Percentiles rank a stretch among this genome's conserved stretches.
These are phyloP conservation scores for Naganishia friedmannii DNA, from an alignment of 768 basidiomycete genomes.

Conservation along the genomic window DNA sequence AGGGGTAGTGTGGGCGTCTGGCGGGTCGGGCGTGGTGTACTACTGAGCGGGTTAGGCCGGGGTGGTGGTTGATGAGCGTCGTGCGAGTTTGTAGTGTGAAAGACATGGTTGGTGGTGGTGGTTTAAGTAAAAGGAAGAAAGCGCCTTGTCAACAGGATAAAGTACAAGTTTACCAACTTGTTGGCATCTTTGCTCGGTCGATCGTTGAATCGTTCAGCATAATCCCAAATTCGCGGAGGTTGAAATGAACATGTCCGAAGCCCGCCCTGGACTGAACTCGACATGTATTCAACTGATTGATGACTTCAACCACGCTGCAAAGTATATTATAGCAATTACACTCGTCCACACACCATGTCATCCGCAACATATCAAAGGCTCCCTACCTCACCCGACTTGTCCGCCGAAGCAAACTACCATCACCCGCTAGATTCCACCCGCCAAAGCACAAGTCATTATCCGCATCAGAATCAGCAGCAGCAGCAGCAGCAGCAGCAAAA, in stretches of 20 bases:
- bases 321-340: too few species aligned
- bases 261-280: too few species aligned
- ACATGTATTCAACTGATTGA: too few species aligned
- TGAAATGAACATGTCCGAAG: not conserved
- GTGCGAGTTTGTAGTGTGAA: not conserved
- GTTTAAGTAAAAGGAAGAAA: too few species aligned
- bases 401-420: not conserved
- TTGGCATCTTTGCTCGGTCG: not conserved
- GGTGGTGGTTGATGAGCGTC: constrained; percentile 27
- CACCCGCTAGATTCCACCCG: not conserved
- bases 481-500: not conserved
- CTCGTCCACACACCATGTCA: not conserved
- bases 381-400: constrained; percentile 1
- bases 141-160: too few species aligned
- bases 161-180: not conserved
- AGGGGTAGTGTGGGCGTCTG: constrained; percentile 36
- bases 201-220: too few species aligned
- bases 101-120: not conserved
- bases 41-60: constrained; percentile 35
- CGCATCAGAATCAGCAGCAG: not conserved
- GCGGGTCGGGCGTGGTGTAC: constrained; percentile 47
- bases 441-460: too few species aligned
- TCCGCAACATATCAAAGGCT: constrained; percentile 17
- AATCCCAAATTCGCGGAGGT: not conserved
- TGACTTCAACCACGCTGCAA: too few species aligned